Base-by-base conservation (phyloP, 306 rosid genomes). In the Quercus wislizeni region DNA sequence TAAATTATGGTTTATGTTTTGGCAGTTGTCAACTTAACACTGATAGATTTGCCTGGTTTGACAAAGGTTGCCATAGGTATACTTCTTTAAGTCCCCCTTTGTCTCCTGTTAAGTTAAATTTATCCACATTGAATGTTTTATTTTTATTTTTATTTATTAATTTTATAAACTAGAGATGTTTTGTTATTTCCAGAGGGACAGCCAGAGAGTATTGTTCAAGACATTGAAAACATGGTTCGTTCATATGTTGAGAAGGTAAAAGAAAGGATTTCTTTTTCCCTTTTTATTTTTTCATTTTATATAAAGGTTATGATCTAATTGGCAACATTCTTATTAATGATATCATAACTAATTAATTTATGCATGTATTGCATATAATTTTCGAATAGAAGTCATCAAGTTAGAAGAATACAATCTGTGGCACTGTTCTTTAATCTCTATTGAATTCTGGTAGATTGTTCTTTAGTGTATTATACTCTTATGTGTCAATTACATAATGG, bases 41-140 rank as follows among this genome's bases (percentile, higher is more conserved):
- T 87, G 71, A 85, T 85, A 69, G 93, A 89, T 85, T 83, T 89
- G 81, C 91, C 93, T 14, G 93, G 93, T 74, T 78, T 85, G 54
- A 87, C 91, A 18, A 89, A 89, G 87, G 93, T 89, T 78, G 91
- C 93, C 69, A 83, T 89, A 85, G 93, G 91, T 89, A 87, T 74
- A n/a, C 43, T 72, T 74, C 25, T 74, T 62, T 55, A 20, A 55
- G 69, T 41, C 28, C 19, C 43, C 57, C 31, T 41, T 52, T 38
- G 11, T 58, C 59, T 55, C 14, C 63, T 9, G 15, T 46, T 72
- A 75, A 76, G 17, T 54, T 74, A 51, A 55, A 52, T 63, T 51
- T 63, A 18, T 62, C 21, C 55, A 57, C 38, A 14, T 69, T 67
- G 31, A 57, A 69, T 33, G 20, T 35, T 78, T 78, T 12, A 31